Conservation (phyloP, 2,329 filamentous ascomycete genomes). For the Cordyceps farinosa region DNA sequence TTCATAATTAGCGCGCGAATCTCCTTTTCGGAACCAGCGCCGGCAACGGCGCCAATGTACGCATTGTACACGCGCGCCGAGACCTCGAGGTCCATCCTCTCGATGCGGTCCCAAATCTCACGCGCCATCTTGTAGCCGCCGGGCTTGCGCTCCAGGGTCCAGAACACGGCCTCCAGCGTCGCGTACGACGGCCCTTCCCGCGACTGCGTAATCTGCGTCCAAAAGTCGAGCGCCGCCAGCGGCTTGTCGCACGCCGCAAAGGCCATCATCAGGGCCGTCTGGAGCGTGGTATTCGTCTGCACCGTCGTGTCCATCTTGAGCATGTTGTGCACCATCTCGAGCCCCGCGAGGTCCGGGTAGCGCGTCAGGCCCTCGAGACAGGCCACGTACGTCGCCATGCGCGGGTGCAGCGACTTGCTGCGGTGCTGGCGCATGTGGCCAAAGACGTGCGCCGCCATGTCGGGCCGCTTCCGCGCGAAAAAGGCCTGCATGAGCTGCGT, state of each 20-base stretch:
- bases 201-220: slow-evolving; percentile 77
- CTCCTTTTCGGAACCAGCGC: slow-evolving; percentile 66
- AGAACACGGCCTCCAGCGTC: slow-evolving; percentile 77
- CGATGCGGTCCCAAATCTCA: slow-evolving; percentile 67
- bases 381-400: slow-evolving; percentile 68
- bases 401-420: slow-evolving; percentile 61
- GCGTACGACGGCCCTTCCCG: slow-evolving; percentile 82
- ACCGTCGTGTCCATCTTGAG: slow-evolving; percentile 86
- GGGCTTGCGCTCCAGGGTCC: slow-evolving; percentile 64
- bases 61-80: slow-evolving; percentile 69
- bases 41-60: slow-evolving; percentile 70
- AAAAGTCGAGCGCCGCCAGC: slow-evolving; percentile 69
- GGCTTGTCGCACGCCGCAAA: slow-evolving; percentile 68
- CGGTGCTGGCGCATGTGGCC: slow-evolving; percentile 86
- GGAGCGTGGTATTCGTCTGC: slow-evolving; percentile 69
- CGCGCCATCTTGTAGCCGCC: slow-evolving; percentile 58
- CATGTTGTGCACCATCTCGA: slow-evolving; percentile 84
- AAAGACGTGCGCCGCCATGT: slow-evolving; percentile 85
- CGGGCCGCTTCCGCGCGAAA: slow-evolving; percentile 70
- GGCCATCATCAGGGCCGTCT: slow-evolving; percentile 84
- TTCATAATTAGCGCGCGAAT: slow-evolving; percentile 62
- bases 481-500: slow-evolving; percentile 76
- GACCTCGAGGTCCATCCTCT: slow-evolving; percentile 73
- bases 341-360: slow-evolving; percentile 51
- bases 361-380: slow-evolving; percentile 73